These are phyloP conservation scores for Plectosphaerella cucumerina DNA, from an alignment of 2,329 filamentous ascomycete species.

Conservation along the genomic window DNA sequence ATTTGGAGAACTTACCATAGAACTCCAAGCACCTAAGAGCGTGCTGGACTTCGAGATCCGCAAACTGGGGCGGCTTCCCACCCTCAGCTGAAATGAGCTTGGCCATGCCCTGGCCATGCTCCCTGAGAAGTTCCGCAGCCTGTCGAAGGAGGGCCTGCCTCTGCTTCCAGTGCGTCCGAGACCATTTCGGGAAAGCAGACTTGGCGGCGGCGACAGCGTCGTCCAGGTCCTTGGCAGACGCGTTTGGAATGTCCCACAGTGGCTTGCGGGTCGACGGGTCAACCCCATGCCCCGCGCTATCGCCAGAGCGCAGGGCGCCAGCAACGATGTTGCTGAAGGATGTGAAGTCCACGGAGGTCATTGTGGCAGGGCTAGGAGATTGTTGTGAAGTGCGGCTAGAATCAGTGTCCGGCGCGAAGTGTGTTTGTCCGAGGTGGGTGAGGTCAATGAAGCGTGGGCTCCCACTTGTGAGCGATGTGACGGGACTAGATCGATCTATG, in stretches of 20 bases:
- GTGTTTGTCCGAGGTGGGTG: too few relatives aligned
- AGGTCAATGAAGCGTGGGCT: too few relatives aligned
- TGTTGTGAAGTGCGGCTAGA: too few relatives aligned
- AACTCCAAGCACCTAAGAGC: neutral
- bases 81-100: neutral
- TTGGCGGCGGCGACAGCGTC: constrained; percentile 40
- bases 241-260: constrained; percentile 36
- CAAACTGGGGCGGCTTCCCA: neutral
- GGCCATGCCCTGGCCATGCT: neutral
- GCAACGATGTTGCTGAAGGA: neutral
- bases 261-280: constrained; percentile 16
- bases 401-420: too few relatives aligned
- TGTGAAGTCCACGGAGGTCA: neutral
- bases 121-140: neutral
- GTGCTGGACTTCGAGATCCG: neutral
- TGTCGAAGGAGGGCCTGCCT: neutral
- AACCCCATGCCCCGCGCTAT: neutral
- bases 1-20: neutral
- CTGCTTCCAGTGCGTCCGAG: constrained; percentile 22
- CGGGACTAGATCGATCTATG: too few relatives aligned
- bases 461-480: too few relatives aligned
- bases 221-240: constrained; percentile 35
- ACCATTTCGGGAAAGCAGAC: constrained; percentile 43
- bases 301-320: neutral
- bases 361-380: neutral